Evolutionary conservation across 129 eudicot species (phyloP).

Genomic region (Centaurea solstitialis): DNA sequence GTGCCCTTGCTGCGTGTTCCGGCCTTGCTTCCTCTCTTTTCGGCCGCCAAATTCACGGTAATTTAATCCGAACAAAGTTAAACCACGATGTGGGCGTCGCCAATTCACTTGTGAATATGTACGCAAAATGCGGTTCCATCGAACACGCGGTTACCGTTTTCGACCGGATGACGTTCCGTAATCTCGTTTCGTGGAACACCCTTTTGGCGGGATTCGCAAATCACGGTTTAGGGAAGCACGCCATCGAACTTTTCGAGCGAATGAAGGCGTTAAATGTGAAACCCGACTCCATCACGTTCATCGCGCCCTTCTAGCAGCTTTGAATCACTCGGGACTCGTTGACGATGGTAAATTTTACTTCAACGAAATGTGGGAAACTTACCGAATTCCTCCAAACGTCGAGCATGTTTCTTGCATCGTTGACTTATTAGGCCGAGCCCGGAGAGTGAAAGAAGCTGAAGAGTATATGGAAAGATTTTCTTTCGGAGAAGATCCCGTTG

Average conservation of each 20-base stretch:
- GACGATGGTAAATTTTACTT: conserved; percentile 55
- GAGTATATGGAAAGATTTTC: conserved; percentile 50
- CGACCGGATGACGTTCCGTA: conserved; percentile 38
- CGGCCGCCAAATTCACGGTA: conserved; percentile 73
- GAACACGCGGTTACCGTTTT: conserved; percentile 45
- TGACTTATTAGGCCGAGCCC: conserved; percentile 72
- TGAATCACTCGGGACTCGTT: conserved; percentile 79
- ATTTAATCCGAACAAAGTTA: conserved; percentile 47
- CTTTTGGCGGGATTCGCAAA: conserved; percentile 71
- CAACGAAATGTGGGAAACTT: conserved; percentile 47
- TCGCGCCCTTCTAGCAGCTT: conserved; percentile 60
- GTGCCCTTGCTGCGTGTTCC: conserved; percentile 63
- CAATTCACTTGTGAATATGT: conserved; percentile 82
- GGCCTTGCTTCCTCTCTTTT: conserved; percentile 55
- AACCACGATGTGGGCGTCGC: conserved; percentile 53
- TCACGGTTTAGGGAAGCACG: conserved; percentile 65
- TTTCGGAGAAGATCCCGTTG: conserved; percentile 58
- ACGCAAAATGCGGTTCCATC: conserved; percentile 79
- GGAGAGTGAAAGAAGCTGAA: conserved; percentile 65
- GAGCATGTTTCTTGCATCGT: conserved; percentile 85
- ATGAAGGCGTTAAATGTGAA: conserved; percentile 47
- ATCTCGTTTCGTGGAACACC: conserved; percentile 78
- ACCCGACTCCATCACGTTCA: conserved; percentile 77
- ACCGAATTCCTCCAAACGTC: conserved; percentile 52
- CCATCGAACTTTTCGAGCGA: conserved; percentile 40